Evolutionary conservation across 2,329 filamentous ascomycete species (phyloP).

Genomic region (Pseudogymnoascus sp.): DNA sequence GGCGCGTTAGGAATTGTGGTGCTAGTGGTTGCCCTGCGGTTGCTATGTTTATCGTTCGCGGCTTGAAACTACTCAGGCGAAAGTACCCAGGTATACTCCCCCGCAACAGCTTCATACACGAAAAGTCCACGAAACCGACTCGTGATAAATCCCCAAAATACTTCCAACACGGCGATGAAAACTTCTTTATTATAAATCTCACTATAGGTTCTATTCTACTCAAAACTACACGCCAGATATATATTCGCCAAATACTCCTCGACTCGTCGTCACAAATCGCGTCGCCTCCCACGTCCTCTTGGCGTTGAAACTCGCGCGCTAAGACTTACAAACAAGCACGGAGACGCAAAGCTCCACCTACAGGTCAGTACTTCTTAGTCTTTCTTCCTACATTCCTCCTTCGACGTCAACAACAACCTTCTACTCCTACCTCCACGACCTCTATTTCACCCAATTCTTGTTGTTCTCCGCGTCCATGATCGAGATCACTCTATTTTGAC

Average conservation of each 20-base stretch:
- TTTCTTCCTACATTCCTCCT: conserved; percentile 21
- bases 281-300: conserved; percentile 2
- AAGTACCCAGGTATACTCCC: conserved; percentile 5
- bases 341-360: conserved; percentile 8
- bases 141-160: conserved; percentile 1
- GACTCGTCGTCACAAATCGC: not conserved
- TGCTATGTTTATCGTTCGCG: conserved; percentile 7
- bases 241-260: not conserved
- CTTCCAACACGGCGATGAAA: not conserved
- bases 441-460: conserved; percentile 17
- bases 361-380: conserved; percentile 3
- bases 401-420: conserved; percentile 27
- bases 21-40: conserved; percentile 3
- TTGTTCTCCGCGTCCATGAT: conserved; percentile 9
- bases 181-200: not conserved
- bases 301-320: conserved; percentile 7
- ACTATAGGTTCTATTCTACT: not conserved
- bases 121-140: conserved; percentile 1
- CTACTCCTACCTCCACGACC: conserved; percentile 22
- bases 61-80: conserved; percentile 7
- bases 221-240: not conserved
- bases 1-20: not conserved
- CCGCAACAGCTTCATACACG: not conserved
- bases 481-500: not conserved
- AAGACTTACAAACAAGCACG: conserved; percentile 8